Conservation (phyloP, 768 basidiomycete genomes). For the Postia placenta region DNA sequence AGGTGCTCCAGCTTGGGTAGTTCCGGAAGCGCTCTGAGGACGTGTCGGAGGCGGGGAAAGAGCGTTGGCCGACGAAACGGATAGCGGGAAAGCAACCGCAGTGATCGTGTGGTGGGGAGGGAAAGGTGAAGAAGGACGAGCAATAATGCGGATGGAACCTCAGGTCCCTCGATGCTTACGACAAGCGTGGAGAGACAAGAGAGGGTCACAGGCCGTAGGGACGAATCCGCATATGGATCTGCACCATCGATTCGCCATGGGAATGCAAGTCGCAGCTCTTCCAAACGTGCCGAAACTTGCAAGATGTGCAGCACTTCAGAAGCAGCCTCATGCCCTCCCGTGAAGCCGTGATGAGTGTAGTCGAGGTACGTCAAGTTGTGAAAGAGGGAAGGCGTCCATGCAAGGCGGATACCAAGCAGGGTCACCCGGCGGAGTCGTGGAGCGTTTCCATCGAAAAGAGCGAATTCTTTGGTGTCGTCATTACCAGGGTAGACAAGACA, state of each 20-base stretch:
- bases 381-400: constrained; percentile 59
- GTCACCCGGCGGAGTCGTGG: constrained; percentile 50
- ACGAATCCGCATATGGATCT: constrained; percentile 16
- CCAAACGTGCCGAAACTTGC: constrained; percentile 43
- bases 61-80: constrained; percentile 1
- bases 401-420: constrained; percentile 57
- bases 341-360: constrained; percentile 71
- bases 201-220: constrained; percentile 33
- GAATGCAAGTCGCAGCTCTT: constrained; percentile 52
- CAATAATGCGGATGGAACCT: constrained; percentile 57
- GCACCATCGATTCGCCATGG: constrained; percentile 24
- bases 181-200: constrained; percentile 41
- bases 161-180: constrained; percentile 43
- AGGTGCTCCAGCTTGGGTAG: constrained; percentile 17
- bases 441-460: constrained; percentile 55
- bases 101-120: constrained; percentile 39
- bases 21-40: constrained; percentile 18
- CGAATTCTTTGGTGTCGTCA: constrained; percentile 64
- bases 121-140: constrained; percentile 44
- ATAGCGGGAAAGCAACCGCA: constrained; percentile 36
- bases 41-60: constrained; percentile 17
- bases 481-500: constrained; percentile 55
- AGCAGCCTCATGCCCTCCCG: constrained; percentile 46
- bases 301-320: constrained; percentile 55
- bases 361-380: constrained; percentile 56